phyloP scores from a whole-genome alignment of 768 basidiomycete species.

The Lactifluus echinatus region DNA sequence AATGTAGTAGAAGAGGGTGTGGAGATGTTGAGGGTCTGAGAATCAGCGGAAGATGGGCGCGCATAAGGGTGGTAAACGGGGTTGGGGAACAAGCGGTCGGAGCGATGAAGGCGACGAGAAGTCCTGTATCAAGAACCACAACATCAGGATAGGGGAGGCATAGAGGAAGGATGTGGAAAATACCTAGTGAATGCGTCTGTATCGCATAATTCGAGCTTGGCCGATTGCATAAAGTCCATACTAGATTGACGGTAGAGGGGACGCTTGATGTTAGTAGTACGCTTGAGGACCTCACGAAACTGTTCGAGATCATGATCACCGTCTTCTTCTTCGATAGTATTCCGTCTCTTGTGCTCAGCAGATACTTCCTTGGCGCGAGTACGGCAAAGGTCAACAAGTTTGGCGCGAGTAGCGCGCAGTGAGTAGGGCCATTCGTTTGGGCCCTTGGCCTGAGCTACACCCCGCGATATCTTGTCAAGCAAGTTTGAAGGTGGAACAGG shows the following conservation, averaged over 20 bases:
- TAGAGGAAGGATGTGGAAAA: slow-evolving; percentile 24
- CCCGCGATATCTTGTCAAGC: slow-evolving; percentile 78
- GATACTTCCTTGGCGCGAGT: slow-evolving; percentile 45
- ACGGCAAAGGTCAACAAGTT: slow-evolving; percentile 74
- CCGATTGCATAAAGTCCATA: slow-evolving; percentile 71
- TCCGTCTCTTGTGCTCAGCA: slow-evolving; percentile 30
- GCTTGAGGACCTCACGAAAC: slow-evolving; percentile 35
- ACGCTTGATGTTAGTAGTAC: slow-evolving; percentile 42
- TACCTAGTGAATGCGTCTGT: slow-evolving; percentile 57
- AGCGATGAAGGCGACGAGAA: slow-evolving; percentile 27
- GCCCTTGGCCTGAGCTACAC: slow-evolving; percentile 67
- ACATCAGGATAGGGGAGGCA: neutral
- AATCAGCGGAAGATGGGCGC: slow-evolving; percentile 47
- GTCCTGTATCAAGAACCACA: slow-evolving; percentile 8
- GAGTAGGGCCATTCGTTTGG: slow-evolving; percentile 78
- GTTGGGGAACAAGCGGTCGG: slow-evolving; percentile 45
- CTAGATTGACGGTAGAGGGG: slow-evolving; percentile 74
- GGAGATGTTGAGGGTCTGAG: slow-evolving; percentile 29
- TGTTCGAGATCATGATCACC: slow-evolving; percentile 24
- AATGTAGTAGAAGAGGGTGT: slow-evolving; percentile 21
- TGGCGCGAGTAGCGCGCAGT: slow-evolving; percentile 69
- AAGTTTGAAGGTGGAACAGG: slow-evolving; percentile 78
- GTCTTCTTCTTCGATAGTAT: slow-evolving; percentile 41
- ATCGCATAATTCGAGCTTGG: slow-evolving; percentile 39
- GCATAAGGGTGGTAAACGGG: slow-evolving; percentile 44